Percentiles rank a stretch among this genome's conserved stretches.
These are phyloP conservation scores for Diversispora epigaea DNA, from an alignment of 192 early-diverging fungal genomes.

Conservation along the genomic window DNA sequence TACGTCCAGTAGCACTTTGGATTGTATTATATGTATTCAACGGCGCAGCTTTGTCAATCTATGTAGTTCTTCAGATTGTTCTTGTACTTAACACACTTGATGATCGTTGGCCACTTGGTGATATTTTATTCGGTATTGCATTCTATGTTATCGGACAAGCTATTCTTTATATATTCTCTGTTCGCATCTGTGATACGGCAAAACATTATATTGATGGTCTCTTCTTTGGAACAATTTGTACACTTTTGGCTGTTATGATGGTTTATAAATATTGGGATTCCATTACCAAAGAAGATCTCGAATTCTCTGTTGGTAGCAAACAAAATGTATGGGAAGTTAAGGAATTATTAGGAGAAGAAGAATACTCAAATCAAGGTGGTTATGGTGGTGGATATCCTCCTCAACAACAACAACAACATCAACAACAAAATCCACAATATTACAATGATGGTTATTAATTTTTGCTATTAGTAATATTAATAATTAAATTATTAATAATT, in stretches of 20 bases:
- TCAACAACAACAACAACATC: not conserved
- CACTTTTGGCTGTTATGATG: slow-evolving; percentile 86
- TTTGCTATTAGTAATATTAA: no score
- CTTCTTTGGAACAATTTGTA: slow-evolving; percentile 83
- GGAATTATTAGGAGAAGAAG: slow-evolving; percentile 59
- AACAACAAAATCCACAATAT: not conserved
- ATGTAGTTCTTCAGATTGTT: slow-evolving; percentile 80
- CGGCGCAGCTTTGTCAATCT: slow-evolving; percentile 69
- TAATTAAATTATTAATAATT: no score
- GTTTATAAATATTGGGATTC: slow-evolving; percentile 95
- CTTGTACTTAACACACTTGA: slow-evolving; percentile 81
- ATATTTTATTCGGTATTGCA: slow-evolving; percentile 73
- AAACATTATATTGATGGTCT: slow-evolving; percentile 90
- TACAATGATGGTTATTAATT: no score
- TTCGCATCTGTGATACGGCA: slow-evolving; percentile 68
- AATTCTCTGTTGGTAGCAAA: slow-evolving; percentile 84
- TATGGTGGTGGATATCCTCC: not conserved
- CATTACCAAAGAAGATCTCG: slow-evolving; percentile 90
- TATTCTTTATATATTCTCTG: slow-evolving; percentile 67
- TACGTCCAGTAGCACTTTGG: slow-evolving; percentile 64
- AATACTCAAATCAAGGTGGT: slow-evolving; percentile 25
- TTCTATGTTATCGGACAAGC: slow-evolving; percentile 80
- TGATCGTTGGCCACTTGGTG: slow-evolving; percentile 84
- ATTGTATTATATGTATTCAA: slow-evolving; percentile 74
- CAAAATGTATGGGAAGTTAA: slow-evolving; percentile 83